These are phyloP conservation scores for Clonostachys chloroleuca DNA, from an alignment of 2,329 filamentous ascomycete species.

Conservation along the genomic window DNA sequence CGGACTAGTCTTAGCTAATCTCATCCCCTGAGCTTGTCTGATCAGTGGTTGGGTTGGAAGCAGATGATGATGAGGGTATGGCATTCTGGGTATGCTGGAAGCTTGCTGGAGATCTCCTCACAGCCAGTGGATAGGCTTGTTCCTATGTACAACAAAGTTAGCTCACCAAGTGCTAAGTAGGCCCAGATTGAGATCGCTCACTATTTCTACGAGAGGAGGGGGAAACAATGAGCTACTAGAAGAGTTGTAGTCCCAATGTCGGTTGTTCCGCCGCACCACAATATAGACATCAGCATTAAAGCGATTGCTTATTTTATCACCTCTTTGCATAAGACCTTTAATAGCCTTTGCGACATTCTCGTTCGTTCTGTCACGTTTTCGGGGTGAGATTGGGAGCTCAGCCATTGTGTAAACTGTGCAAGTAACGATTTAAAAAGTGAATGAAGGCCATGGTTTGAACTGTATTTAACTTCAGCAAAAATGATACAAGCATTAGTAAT, in stretches of 20 bases:
- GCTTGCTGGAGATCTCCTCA: no score
- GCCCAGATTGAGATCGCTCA: neutral
- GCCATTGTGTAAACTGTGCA: neutral
- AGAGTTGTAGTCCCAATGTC: neutral
- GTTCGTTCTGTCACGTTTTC: neutral
- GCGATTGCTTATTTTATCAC: neutral
- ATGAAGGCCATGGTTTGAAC: neutral
- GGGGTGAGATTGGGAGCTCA: no score
- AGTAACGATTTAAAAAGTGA: neutral
- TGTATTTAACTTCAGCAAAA: neutral
- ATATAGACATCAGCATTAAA: neutral
- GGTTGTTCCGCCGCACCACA: neutral
- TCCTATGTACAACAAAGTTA: neutral
- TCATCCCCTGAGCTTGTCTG: no score
- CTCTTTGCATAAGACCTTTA: neutral
- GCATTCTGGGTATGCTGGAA: no score
- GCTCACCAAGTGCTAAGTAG: neutral
- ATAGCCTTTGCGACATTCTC: neutral
- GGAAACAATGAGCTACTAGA: neutral
- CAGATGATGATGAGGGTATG: no score
- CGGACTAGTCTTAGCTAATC: no score
- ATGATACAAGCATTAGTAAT: neutral
- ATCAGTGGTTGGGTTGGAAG: no score
- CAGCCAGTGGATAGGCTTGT: no score
- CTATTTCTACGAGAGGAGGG: neutral